These are phyloP conservation scores for Diplodia intermedia DNA, from an alignment of 2,329 filamentous ascomycete genomes.

Conservation along the genomic window DNA sequence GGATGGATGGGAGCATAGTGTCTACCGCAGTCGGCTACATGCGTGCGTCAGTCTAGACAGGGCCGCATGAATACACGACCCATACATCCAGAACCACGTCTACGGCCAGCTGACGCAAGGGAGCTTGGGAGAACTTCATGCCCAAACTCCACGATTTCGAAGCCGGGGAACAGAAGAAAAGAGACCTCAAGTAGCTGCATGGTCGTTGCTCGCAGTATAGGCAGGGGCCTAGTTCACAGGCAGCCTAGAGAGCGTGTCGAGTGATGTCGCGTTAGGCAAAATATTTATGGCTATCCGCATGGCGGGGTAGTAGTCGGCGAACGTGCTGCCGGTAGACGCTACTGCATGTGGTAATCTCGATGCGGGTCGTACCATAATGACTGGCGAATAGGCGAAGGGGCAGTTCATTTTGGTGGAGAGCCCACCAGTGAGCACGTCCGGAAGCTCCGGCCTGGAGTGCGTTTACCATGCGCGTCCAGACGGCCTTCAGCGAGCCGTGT, in stretches of 20 bases:
- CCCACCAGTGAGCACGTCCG: no score
- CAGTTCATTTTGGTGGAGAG: background rate
- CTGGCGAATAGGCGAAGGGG: constrained; percentile 8
- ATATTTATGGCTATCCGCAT: constrained; percentile 3
- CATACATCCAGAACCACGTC: no score
- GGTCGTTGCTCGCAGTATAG: background rate
- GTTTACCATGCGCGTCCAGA: background rate
- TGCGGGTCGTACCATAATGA: constrained; percentile 8
- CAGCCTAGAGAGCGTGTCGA: background rate
- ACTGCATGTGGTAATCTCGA: constrained; percentile 21
- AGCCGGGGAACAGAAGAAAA: no score
- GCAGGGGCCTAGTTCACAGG: background rate
- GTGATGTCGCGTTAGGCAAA: background rate
- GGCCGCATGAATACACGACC: no score
- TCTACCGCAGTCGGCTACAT: background rate
- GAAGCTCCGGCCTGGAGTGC: background rate
- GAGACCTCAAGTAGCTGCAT: no score
- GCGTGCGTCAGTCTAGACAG: background rate
- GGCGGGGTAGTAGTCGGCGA: constrained; percentile 4
- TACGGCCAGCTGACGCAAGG: background rate
- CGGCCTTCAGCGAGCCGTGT: background rate
- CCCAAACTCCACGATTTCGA: background rate
- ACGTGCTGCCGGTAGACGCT: constrained; percentile 8
- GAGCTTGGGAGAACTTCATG: background rate
- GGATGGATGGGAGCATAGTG: background rate